Base-by-base conservation (phyloP, 805 yeast genomes). In the Kregervanrija delftensis region DNA sequence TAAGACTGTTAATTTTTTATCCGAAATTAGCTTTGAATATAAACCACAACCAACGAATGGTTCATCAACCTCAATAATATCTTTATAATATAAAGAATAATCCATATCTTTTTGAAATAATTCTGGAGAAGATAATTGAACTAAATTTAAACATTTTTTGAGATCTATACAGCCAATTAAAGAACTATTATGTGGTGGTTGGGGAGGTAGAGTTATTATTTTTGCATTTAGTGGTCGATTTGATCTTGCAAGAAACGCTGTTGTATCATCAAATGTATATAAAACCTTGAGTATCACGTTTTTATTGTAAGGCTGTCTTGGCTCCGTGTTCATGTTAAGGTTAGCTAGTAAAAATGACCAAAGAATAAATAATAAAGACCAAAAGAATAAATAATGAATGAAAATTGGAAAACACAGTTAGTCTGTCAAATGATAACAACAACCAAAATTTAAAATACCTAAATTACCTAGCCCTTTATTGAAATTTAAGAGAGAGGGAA, bases 11-110 rank as follows among this genome's bases (percentile, higher is more conserved):
- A 58, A 40, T 16, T 52, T 50, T 35, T 54, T 53, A 3, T 54
- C 55, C 22, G 43, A 46, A 11, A 49, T 35, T 1, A 70, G 43
- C 35, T 59, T 63, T 3, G 73, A 67, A 12, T 64, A 63, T 28
- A 70, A 51, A 1, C 76, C 76, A 45, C 64, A 70, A 4, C 74
- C 75, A 55, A 67, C 72, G 59, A 72, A 61, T 55, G 81, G 66
- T 67, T 79, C 68, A 66, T 77, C 65, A 61, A 73, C 67, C 60
- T 80, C 67, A 43, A 77, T 54, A 56, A 77, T 56, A 62, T 80
- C 67, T 60, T 78, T 51, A 42, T 76, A 57, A 46, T 67, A 58
- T 50, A 73, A 49, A 50, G 80, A 64, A 68, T 73, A 61, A 67
- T 79, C 67, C 14, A 47, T 17, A 50, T 63, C 53, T 53, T 73